A percentile compares a stretch with the other conserved stretches of the same genome.
phyloP scores from a whole-genome alignment of 768 basidiomycete genomes.

The Phylloporus arenicola region DNA sequence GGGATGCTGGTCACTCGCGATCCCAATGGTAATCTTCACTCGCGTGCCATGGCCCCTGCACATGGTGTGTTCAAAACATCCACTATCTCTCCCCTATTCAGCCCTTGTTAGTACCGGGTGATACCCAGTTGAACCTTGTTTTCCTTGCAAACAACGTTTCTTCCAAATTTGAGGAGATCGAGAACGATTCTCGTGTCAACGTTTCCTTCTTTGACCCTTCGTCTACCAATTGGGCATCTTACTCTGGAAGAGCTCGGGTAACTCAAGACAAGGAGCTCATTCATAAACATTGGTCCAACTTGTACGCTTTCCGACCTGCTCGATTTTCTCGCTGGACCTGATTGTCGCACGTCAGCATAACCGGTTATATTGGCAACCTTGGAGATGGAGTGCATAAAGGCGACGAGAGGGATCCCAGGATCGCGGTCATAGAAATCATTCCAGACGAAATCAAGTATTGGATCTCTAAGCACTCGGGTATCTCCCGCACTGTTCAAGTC shows the following conservation, averaged over 20 bases:
- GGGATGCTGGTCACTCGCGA: constrained; percentile 79
- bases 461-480: constrained; percentile 54
- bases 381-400: constrained; percentile 83
- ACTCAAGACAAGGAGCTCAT: constrained; percentile 58
- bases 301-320: constrained; percentile 29
- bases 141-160: constrained; percentile 74
- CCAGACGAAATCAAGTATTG: constrained; percentile 83
- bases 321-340: not conserved
- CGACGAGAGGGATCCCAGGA: constrained; percentile 71
- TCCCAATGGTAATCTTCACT: constrained; percentile 62
- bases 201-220: constrained; percentile 68
- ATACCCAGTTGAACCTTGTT: constrained; percentile 49
- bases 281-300: constrained; percentile 57
- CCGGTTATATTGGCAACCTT: constrained; percentile 83
- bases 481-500: constrained; percentile 57
- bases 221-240: constrained; percentile 76
- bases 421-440: constrained; percentile 72
- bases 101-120: constrained; percentile 34
- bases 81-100: not conserved
- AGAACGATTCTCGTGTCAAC: constrained; percentile 74
- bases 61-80: constrained; percentile 39
- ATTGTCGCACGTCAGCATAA: constrained; percentile 35
- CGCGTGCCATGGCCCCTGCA: constrained; percentile 76
- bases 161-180: constrained; percentile 70
- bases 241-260: constrained; percentile 66